Evolutionary conservation across 1,139 yeast genomes (phyloP).

Genomic region (Taiozyma sp.): DNA sequence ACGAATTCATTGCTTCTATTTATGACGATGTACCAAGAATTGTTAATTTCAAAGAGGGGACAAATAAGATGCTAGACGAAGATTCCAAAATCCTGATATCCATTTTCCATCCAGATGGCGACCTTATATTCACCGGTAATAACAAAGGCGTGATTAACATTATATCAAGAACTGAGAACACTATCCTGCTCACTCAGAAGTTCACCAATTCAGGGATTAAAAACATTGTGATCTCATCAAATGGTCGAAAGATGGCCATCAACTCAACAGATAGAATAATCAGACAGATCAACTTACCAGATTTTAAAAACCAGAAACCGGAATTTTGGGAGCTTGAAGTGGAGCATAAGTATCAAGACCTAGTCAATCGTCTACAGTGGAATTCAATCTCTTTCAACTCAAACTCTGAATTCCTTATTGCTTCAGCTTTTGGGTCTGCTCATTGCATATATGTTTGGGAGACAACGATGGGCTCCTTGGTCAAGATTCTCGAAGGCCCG

Average conservation of each 20-base stretch:
- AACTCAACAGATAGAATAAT: conserved; percentile 82
- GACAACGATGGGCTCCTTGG: conserved; percentile 77
- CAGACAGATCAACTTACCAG: conserved; percentile 59
- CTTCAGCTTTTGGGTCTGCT: conserved; percentile 82
- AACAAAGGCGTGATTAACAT: conserved; percentile 74
- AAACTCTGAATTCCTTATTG: conserved; percentile 76
- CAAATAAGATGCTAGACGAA: conserved; percentile 19
- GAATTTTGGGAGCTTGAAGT: conserved; percentile 49
- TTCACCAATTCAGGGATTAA: conserved; percentile 70
- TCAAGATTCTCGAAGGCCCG: conserved; percentile 90
- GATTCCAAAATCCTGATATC: conserved; percentile 28
- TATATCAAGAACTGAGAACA: conserved; percentile 20
- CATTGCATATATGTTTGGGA: conserved; percentile 95
- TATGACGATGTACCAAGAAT: conserved; percentile 41
- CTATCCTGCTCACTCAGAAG: conserved; percentile 44
- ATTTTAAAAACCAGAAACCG: conserved; percentile 21
- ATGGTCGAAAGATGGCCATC: conserved; percentile 65
- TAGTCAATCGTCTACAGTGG: conserved; percentile 87
- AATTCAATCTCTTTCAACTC: conserved; percentile 72
- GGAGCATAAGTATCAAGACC: conserved; percentile 85
- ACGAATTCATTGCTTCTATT: conserved; percentile 44
- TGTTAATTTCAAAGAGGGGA: conserved; percentile 21
- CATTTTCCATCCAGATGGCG: conserved; percentile 25
- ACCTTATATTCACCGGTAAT: conserved; percentile 61
- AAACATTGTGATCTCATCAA: conserved; percentile 56